A percentile compares a stretch with the other conserved stretches of the same genome.
Conservation (phyloP, 2,329 filamentous ascomycete species). For the Tricladium varicosporioides region DNA sequence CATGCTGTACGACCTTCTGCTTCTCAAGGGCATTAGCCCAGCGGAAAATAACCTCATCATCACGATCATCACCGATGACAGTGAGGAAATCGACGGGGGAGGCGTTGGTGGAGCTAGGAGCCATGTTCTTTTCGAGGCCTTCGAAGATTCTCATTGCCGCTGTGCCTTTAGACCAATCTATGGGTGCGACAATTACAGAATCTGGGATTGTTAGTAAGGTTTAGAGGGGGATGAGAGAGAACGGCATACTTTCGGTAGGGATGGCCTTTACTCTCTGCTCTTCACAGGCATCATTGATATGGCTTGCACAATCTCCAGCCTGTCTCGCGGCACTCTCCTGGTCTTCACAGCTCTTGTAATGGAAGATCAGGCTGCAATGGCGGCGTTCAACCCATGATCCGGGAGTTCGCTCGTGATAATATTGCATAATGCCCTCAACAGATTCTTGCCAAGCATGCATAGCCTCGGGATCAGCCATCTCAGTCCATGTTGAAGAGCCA, state of each 20-base stretch:
- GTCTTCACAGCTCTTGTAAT: conserved; percentile 82
- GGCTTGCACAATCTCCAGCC: conserved; percentile 85
- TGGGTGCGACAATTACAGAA: conserved; percentile 79
- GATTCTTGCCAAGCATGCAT: conserved; percentile 79
- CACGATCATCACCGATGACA: conserved; percentile 85
- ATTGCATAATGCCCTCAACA: conserved; percentile 78
- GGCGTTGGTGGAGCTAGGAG: conserved; percentile 33
- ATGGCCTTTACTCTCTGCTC: conserved; percentile 81
- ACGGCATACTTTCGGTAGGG: conserved; percentile 57
- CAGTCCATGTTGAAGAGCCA: conserved; percentile 68
- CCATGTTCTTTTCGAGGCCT: conserved; percentile 45
- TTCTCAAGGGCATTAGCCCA: conserved; percentile 81
- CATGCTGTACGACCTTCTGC: conserved; percentile 59
- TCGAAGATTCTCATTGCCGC: conserved; percentile 75
- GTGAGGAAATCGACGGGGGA: conserved; percentile 76
- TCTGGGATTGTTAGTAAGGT: conserved; percentile 35
- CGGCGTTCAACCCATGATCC: conserved; percentile 86
- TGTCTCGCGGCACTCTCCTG: conserved; percentile 71
- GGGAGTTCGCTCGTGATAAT: conserved; percentile 87
- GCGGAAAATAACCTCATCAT: conserved; percentile 90
- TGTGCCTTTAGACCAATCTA: conserved; percentile 83
- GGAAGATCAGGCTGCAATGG: conserved; percentile 89
- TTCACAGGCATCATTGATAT: conserved; percentile 92
- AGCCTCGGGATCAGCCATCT: conserved; percentile 70
- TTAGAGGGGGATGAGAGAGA: background rate